A percentile compares a stretch with the other conserved stretches of the same genome.
Evolutionary conservation across 371 early-diverging fungal species (phyloP).

Genomic region (Encephalitozoon intestinalis): DNA sequence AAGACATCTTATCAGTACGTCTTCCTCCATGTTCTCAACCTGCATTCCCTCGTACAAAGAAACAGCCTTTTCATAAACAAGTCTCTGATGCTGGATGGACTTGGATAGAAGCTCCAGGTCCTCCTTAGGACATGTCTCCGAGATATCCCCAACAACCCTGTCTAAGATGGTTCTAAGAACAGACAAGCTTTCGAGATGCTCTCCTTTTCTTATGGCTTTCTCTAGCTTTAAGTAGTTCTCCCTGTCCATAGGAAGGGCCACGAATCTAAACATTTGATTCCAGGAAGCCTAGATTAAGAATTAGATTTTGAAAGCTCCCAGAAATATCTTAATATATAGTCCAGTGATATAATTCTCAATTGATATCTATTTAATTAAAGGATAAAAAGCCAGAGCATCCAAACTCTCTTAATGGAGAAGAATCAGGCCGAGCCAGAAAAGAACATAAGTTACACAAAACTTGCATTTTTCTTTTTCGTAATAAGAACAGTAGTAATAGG

Average conservation of each 20-base stretch:
- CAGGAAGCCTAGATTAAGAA: not conserved
- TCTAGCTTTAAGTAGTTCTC: not conserved
- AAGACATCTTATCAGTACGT: not conserved
- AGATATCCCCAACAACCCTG: not conserved
- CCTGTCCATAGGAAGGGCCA: not conserved
- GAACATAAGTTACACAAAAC: not conserved
- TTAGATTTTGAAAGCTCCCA: not conserved
- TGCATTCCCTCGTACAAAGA: conserved; percentile 2
- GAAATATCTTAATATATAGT: not conserved
- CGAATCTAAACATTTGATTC: not conserved
- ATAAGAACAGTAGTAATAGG: not conserved
- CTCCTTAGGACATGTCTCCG: not conserved
- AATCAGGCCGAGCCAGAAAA: not conserved
- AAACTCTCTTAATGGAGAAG: not conserved
- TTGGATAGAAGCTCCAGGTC: not conserved
- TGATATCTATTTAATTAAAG: not conserved
- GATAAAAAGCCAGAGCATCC: not conserved
- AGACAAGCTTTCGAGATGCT: not conserved
- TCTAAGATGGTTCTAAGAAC: not conserved
- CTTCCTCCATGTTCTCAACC: not conserved
- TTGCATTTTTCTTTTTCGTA: not conserved
- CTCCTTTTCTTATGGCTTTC: not conserved
- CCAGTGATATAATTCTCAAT: not conserved
- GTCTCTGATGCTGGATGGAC: not conserved
- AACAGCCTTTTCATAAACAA: not conserved